Base-by-base conservation (phyloP, 331 rosid species). In the Prunus yedoensis region DNA sequence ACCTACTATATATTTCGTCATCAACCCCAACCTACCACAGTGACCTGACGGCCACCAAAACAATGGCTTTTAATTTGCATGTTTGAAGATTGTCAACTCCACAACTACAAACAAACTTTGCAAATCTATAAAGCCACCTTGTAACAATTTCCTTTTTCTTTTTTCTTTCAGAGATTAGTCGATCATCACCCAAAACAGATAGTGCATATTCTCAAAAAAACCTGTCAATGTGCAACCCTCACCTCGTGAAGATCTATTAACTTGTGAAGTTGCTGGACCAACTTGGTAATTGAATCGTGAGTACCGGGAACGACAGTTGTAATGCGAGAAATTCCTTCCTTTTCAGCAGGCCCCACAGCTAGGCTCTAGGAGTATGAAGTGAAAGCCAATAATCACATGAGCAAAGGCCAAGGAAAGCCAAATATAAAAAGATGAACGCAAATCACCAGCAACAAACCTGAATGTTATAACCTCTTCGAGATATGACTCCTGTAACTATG, bases 381-480 rank as follows among this genome's bases (percentile, higher is more conserved):
- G 58, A 49, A 56, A 57, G 43, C 61, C 58, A 76, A 56, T 5
- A 3, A 46, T 49, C 54, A 57, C 3, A 54, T n/a, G 16, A 17
- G 68, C 60, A 38, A 75, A 30, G 65, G 58, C 41, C 30, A 28
- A 62, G 68, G 66, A 58, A 35, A 45, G 49, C 63, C 23, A 77
- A 65, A 46, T 2, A 13, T 46, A 63, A 45, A 71, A 78, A 38
- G 32, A 57, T 17, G 8, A 9, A 23, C 41, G 53, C 50, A 41
- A 10, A 15, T 20, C 4, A 59, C 38, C 18, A 46, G 27, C 60
- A 74, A 80, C 88, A 75, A 58, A 87, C 91, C 91, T 87, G 91
- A 82, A 87, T 84, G 77, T 95, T 95, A 75, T 95, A 95, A 41
- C 97, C 97, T 85, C 99, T 92, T 80, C 99, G 86, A 80, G 99